Percentiles rank a stretch among this genome's conserved stretches.
Evolutionary conservation across 2,329 filamentous ascomycete genomes (phyloP).

Genomic region (Verruconis gallopava): DNA sequence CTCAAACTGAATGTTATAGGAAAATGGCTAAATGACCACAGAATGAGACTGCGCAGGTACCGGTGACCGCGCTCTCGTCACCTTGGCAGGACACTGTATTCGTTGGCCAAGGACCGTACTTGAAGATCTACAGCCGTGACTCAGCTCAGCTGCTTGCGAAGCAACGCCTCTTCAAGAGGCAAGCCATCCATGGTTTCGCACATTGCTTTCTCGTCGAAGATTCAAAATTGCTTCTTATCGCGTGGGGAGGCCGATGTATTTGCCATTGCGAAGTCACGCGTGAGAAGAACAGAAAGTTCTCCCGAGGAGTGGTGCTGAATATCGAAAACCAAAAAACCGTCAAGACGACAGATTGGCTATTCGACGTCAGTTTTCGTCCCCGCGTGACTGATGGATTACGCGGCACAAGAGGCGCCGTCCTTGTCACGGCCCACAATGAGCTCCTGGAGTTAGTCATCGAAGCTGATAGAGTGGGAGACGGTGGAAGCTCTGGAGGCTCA

Average conservation of each 20-base stretch:
- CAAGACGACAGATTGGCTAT: constrained; percentile 25
- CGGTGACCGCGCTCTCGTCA: constrained; percentile 6
- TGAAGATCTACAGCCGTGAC: constrained; percentile 25
- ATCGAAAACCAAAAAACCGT: constrained; percentile 15
- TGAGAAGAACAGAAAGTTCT: constrained; percentile 13
- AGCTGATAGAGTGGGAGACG: constrained; percentile 12
- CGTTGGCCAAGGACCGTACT: constrained; percentile 29
- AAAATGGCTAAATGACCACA: background rate
- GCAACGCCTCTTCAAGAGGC: constrained; percentile 45
- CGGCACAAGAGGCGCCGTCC: constrained; percentile 29
- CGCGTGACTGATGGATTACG: background rate
- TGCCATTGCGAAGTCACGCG: constrained; percentile 24
- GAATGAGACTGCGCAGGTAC: constrained; percentile 4
- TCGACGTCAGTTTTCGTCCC: constrained; percentile 9
- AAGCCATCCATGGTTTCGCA: constrained; percentile 63
- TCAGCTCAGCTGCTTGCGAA: constrained; percentile 15
- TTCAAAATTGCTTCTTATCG: constrained; percentile 18
- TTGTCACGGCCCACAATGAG: constrained; percentile 83
- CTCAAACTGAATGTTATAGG: no score
- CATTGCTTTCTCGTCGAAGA: constrained; percentile 20
- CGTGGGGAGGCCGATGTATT: constrained; percentile 34
- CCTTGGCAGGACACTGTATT: constrained; percentile 17
- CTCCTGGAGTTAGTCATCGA: constrained; percentile 40
- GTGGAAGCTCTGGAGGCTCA: constrained; percentile 19
- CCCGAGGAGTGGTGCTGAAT: constrained; percentile 17